Conservation (phyloP, 2,329 filamentous ascomycete genomes). For the Venturia oleaginea region DNA sequence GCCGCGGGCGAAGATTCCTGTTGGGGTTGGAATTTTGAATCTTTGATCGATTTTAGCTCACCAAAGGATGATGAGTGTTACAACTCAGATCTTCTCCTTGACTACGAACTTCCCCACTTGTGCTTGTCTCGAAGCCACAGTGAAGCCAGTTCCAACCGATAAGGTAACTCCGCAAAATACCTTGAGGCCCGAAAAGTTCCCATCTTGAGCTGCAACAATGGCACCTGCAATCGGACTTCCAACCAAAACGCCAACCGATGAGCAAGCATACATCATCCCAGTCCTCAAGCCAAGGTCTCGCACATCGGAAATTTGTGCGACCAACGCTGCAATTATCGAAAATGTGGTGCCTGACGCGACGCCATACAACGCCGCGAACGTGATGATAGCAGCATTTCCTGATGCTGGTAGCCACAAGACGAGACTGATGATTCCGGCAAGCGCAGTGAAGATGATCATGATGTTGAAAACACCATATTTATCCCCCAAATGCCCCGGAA, state of each 20-base stretch:
- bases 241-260: slow-evolving; percentile 55
- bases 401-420: slow-evolving; percentile 45
- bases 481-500: slow-evolving; percentile 46
- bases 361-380: slow-evolving; percentile 60
- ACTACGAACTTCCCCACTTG: slow-evolving; percentile 22
- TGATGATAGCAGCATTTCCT: slow-evolving; percentile 48
- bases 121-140: slow-evolving; percentile 22
- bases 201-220: slow-evolving; percentile 42
- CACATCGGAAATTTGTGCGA: slow-evolving; percentile 64
- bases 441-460: slow-evolving; percentile 41
- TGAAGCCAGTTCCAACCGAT: slow-evolving; percentile 31
- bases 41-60: too few relatives aligned
- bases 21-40: too few relatives aligned
- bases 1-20: too few relatives aligned
- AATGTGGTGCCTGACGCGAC: slow-evolving; percentile 61
- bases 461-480: slow-evolving; percentile 45
- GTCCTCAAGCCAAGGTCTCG: slow-evolving; percentile 59
- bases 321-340: slow-evolving; percentile 51
- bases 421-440: slow-evolving; percentile 41
- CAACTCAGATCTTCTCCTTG: slow-evolving; percentile 17
- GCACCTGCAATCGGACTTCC: slow-evolving; percentile 58
- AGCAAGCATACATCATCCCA: slow-evolving; percentile 53
- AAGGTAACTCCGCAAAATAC: slow-evolving; percentile 54
- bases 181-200: slow-evolving; percentile 51
- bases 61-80: too few relatives aligned